Evolutionary conservation across 306 rosid species (phyloP).

Genomic region (Vachellia collinsii): DNA sequence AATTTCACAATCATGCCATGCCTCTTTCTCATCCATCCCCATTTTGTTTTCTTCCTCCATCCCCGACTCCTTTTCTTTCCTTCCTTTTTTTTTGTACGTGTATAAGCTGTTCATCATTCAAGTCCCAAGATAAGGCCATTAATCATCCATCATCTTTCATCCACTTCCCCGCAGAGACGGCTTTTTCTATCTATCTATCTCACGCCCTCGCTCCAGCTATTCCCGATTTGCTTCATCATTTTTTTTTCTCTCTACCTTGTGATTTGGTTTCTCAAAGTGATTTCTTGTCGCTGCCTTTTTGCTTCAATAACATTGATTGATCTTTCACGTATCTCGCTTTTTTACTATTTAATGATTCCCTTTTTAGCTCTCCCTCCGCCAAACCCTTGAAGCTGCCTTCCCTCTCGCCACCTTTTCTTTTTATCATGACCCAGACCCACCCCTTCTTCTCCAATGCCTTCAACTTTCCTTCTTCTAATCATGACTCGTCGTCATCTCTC

Average conservation of each 20-base stretch:
- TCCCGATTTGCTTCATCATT: neutral
- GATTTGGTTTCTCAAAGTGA: conserved; percentile 52
- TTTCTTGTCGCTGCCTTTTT: conserved; percentile 60
- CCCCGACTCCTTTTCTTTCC: too few relatives aligned
- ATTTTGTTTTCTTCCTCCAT: too few relatives aligned
- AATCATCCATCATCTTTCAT: neutral
- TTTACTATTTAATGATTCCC: conserved; percentile 9
- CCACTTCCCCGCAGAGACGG: conserved; percentile 20
- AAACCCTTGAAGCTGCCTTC: neutral
- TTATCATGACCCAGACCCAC: conserved; percentile 74
- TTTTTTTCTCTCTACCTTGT: too few relatives aligned
- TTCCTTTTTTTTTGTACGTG: conserved; percentile 15
- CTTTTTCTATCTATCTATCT: conserved; percentile 44
- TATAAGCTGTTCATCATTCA: conserved; percentile 46
- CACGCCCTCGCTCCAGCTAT: conserved; percentile 49
- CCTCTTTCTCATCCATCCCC: neutral
- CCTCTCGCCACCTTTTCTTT: conserved; percentile 12
- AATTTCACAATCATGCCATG: conserved; percentile 1
- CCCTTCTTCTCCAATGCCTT: conserved; percentile 53
- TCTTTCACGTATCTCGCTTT: conserved; percentile 19
- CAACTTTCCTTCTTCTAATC: neutral
- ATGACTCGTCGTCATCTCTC: conserved; percentile 28
- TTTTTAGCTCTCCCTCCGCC: neutral
- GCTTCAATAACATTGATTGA: conserved; percentile 43
- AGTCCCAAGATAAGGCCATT: conserved; percentile 61